Evolutionary conservation across 495 filamentous ascomycete genomes (phyloP).

Genomic region (Immersiella caudata): DNA sequence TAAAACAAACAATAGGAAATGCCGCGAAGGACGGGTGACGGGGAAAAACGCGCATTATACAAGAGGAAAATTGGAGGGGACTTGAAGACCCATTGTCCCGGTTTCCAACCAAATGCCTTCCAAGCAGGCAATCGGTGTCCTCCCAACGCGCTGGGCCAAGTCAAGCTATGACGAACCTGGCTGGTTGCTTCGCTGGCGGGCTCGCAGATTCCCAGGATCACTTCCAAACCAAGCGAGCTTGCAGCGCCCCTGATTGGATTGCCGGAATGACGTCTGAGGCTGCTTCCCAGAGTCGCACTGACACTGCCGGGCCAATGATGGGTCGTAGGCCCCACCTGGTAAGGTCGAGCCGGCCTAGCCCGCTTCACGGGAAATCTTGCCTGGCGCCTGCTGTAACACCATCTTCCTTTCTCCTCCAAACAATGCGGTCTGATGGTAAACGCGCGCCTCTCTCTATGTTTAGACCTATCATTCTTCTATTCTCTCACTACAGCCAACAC

Average conservation of each 20-base stretch:
- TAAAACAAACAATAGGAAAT: neutral
- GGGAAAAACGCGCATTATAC: neutral
- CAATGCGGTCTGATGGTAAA: slow-evolving; percentile 12
- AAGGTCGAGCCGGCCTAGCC: slow-evolving; percentile 4
- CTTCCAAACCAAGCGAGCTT: slow-evolving; percentile 19
- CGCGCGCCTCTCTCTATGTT: slow-evolving; percentile 29
- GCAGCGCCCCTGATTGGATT: slow-evolving; percentile 17
- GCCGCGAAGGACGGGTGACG: neutral
- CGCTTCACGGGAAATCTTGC: slow-evolving; percentile 8
- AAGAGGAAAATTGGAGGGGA: neutral
- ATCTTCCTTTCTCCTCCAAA: slow-evolving; percentile 9
- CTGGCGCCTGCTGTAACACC: slow-evolving; percentile 22
- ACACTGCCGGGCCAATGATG: slow-evolving; percentile 11
- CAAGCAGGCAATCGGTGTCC: neutral
- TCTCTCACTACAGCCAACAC: neutral
- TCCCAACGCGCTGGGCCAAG: neutral
- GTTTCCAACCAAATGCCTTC: neutral
- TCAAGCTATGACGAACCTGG: slow-evolving; percentile 10
- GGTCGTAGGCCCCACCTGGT: neutral
- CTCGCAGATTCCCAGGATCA: slow-evolving; percentile 19
- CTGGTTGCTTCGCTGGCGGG: slow-evolving; percentile 3
- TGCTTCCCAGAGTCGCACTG: slow-evolving; percentile 13
- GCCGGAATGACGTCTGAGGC: slow-evolving; percentile 36
- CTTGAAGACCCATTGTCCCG: neutral
- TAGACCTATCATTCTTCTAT: neutral